A percentile compares a stretch with the other conserved stretches of the same genome.
Conservation (phyloP, 148 eudicot genomes). For the Gaultheria prostrata region DNA sequence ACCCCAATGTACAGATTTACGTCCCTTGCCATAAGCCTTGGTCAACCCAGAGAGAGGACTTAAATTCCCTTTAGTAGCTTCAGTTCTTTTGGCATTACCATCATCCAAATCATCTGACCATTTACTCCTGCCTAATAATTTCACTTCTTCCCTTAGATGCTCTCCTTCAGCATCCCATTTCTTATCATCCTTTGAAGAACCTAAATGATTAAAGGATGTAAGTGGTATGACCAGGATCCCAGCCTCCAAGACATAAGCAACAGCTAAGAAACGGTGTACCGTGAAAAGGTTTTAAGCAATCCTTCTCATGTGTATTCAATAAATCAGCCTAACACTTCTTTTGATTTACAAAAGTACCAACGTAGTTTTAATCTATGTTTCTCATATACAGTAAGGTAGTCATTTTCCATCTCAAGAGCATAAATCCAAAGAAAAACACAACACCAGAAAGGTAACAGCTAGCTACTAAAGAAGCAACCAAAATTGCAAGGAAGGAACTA, state of each 20-base stretch:
- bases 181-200: conserved; percentile 34
- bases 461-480: neutral
- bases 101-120: conserved; percentile 87
- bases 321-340: neutral
- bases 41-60: conserved; percentile 53
- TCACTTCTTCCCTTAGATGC: conserved; percentile 55
- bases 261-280: neutral
- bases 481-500: conserved; percentile 1
- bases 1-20: conserved; percentile 94
- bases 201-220: conserved; percentile 32
- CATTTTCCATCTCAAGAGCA: neutral
- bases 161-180: conserved; percentile 38
- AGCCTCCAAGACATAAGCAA: neutral
- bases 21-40: conserved; percentile 62
- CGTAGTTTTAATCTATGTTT: neutral
- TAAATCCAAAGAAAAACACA: neutral
- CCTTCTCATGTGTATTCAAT: neutral
- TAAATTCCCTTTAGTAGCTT: conserved; percentile 36
- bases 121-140: conserved; percentile 88
- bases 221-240: conserved; percentile 6
- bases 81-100: conserved; percentile 36
- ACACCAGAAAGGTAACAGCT: neutral
- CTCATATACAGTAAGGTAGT: neutral
- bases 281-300: neutral
- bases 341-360: neutral